These are phyloP conservation scores for Marchantia paleacea DNA, from an alignment of 225 moss, liverwort and hornwort species.

Conservation along the genomic window DNA sequence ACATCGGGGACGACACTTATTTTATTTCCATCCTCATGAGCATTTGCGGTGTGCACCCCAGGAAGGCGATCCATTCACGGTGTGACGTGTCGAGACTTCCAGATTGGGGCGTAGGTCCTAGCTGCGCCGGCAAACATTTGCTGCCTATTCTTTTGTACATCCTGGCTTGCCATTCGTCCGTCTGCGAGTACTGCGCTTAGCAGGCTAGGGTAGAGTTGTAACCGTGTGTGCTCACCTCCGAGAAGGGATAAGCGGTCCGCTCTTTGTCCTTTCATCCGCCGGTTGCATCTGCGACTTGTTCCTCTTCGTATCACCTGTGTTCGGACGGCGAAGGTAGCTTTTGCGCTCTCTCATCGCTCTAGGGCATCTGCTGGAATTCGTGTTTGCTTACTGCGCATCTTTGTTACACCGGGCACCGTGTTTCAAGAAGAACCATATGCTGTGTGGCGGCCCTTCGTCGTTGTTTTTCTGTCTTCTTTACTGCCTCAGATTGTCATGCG, in stretches of 20 bases:
- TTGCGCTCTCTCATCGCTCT: slow-evolving; percentile 15
- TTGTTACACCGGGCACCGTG: not conserved
- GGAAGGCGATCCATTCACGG: slow-evolving; percentile 36
- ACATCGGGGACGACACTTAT: slow-evolving; percentile 6
- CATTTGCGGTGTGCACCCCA: slow-evolving; percentile 29
- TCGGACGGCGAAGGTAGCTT: slow-evolving; percentile 20
- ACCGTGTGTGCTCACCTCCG: slow-evolving; percentile 12
- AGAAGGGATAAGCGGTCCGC: slow-evolving; percentile 22
- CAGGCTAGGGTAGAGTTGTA: slow-evolving; percentile 23
- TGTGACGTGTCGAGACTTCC: slow-evolving; percentile 34
- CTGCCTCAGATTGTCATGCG: not conserved
- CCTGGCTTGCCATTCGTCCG: slow-evolving; percentile 24
- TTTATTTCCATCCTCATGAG: slow-evolving; percentile 35
- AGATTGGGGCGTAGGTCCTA: slow-evolving; percentile 30
- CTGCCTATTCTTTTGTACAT: slow-evolving; percentile 23
- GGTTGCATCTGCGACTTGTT: slow-evolving; percentile 27
- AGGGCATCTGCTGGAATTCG: slow-evolving; percentile 12
- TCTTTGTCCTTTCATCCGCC: slow-evolving; percentile 23
- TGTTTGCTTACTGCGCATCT: not conserved
- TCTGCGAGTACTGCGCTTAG: slow-evolving; percentile 22
- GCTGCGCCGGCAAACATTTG: slow-evolving; percentile 28
- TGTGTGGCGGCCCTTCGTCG: not conserved
- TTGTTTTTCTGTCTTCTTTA: not conserved
- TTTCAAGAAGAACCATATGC: slow-evolving; percentile 1
- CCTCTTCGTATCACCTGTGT: slow-evolving; percentile 26